phyloP scores from a whole-genome alignment of 805 yeast species.

The Saturnispora zaruensis region DNA sequence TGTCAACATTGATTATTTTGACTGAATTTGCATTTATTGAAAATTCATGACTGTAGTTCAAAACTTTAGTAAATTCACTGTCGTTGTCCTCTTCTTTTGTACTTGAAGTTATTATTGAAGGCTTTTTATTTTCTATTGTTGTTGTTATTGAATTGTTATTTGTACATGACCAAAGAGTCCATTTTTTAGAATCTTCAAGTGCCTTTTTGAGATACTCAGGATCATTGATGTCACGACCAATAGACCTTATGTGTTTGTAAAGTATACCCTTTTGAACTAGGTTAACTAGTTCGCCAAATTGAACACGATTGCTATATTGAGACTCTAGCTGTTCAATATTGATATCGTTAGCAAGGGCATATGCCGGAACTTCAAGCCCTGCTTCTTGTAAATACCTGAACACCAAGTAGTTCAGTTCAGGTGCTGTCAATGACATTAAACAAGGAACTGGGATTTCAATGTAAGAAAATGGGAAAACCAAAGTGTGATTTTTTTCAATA shows the following conservation, averaged over 20 bases:
- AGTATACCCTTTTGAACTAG: conserved; percentile 81
- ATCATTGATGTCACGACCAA: conserved; percentile 21
- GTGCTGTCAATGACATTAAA: conserved; percentile 70
- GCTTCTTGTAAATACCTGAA: conserved; percentile 91
- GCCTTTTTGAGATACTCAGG: background rate
- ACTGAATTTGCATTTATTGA: background rate
- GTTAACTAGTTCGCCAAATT: conserved; percentile 75
- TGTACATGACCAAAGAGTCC: conserved; percentile 1
- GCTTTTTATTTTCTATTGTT: background rate
- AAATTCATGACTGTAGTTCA: background rate
- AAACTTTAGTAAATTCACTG: conserved; percentile 5
- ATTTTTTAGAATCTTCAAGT: background rate
- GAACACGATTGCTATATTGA: conserved; percentile 42
- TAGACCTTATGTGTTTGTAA: conserved; percentile 60
- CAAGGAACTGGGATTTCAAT: conserved; percentile 5
- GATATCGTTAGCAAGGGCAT: conserved; percentile 71
- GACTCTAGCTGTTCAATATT: conserved; percentile 49
- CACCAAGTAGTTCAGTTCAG: conserved; percentile 78
- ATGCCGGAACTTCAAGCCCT: conserved; percentile 69
- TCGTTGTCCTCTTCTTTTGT: background rate
- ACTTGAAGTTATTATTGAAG: background rate
- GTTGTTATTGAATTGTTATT: background rate
- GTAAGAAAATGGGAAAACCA: background rate
- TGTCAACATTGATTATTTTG: background rate
- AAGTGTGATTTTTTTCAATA: background rate